Evolutionary conservation across 495 filamentous ascomycete genomes (phyloP).

Genomic region (Tetracladium setigerum): DNA sequence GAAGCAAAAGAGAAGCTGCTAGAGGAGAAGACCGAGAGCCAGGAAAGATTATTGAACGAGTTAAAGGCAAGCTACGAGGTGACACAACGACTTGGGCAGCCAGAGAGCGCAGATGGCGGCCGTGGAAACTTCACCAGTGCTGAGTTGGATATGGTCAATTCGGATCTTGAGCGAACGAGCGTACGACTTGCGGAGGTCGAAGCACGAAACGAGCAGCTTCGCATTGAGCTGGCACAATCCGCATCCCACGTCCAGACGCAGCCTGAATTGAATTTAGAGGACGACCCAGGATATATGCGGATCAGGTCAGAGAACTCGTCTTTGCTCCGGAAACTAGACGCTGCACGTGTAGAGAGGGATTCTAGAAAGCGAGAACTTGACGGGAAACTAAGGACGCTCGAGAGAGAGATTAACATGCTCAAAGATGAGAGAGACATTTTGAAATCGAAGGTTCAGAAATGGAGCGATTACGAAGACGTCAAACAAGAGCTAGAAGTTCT

Average conservation of each 20-base stretch:
- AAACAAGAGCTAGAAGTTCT: slow-evolving; percentile 93
- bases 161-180: slow-evolving; percentile 86
- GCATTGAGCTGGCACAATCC: slow-evolving; percentile 81
- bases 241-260: slow-evolving; percentile 65
- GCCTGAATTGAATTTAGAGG: slow-evolving; percentile 53
- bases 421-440: slow-evolving; percentile 64
- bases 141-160: slow-evolving; percentile 85
- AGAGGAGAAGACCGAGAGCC: slow-evolving; percentile 89
- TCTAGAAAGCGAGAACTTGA: slow-evolving; percentile 66
- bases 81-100: slow-evolving; percentile 74
- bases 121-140: slow-evolving; percentile 65
- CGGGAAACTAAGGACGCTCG: slow-evolving; percentile 59
- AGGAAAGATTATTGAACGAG: slow-evolving; percentile 87
- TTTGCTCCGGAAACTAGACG: slow-evolving; percentile 79
- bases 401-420: slow-evolving; percentile 61
- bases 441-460: slow-evolving; percentile 73
- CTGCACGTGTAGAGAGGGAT: slow-evolving; percentile 72
- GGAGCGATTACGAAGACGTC: slow-evolving; percentile 92
- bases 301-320: slow-evolving; percentile 88
- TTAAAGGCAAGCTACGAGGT: slow-evolving; percentile 97
- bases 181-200: slow-evolving; percentile 84
- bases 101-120: slow-evolving; percentile 46
- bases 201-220: slow-evolving; percentile 87
- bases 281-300: slow-evolving; percentile 79
- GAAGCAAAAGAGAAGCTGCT: slow-evolving; percentile 85